These are phyloP conservation scores for Ogataea philodendri DNA, from an alignment of 805 yeast genomes.

Conservation along the genomic window DNA sequence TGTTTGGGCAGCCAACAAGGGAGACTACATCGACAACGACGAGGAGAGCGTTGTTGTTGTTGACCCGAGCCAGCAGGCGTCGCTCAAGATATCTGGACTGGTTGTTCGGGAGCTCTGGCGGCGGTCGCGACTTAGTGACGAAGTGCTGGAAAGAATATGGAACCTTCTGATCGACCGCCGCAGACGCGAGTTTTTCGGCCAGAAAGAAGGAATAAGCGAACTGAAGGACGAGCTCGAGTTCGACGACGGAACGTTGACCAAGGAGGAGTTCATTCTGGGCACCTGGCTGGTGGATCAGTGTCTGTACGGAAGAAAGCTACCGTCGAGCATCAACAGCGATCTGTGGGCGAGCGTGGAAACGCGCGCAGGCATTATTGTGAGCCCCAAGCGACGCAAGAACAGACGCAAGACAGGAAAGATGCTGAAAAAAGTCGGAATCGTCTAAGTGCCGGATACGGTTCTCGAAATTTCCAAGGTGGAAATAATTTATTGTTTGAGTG, in stretches of 20 bases:
- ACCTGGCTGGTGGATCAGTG: conserved; percentile 98
- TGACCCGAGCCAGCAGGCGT: conserved; percentile 5
- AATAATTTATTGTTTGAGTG: neutral
- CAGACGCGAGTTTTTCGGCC: conserved; percentile 41
- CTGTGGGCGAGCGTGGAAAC: conserved; percentile 79
- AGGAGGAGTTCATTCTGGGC: conserved; percentile 88
- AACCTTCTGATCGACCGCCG: conserved; percentile 56
- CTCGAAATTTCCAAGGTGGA: conserved; percentile 10
- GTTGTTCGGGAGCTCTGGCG: conserved; percentile 81
- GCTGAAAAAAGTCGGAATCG: conserved; percentile 23
- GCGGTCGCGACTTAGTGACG: conserved; percentile 68
- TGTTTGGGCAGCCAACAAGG: conserved; percentile 88
- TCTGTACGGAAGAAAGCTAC: conserved; percentile 87
- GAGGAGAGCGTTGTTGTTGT: conserved; percentile 6
- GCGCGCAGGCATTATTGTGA: conserved; percentile 19
- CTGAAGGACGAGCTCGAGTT: conserved; percentile 54
- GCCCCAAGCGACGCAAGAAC: conserved; percentile 15
- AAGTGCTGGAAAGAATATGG: conserved; percentile 67
- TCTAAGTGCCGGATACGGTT: conserved; percentile 7
- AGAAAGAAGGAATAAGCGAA: conserved; percentile 2
- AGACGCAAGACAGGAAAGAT: conserved; percentile 21
- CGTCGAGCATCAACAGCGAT: conserved; percentile 58
- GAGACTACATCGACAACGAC: conserved; percentile 44
- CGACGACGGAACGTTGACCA: conserved; percentile 73
- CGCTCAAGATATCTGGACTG: conserved; percentile 51